Base-by-base conservation (phyloP, 2,329 filamentous ascomycete species). In the Aspergillus intermedius region DNA sequence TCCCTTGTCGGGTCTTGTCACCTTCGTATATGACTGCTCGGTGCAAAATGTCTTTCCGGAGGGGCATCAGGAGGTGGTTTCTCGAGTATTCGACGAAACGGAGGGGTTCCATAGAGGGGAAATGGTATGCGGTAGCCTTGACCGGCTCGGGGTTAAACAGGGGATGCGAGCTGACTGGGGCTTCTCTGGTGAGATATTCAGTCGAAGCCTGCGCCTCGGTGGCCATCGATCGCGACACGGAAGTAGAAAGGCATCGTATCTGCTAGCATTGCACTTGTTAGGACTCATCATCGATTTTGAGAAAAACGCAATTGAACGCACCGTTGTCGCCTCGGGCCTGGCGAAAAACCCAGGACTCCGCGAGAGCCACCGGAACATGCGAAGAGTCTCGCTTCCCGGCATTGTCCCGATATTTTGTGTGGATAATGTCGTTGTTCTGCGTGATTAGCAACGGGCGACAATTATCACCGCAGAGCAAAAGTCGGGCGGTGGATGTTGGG, bases 11-110 rank as follows among this genome's bases (percentile, higher is more conserved):
- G 48, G 88, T 87, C 63, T 77, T 81, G 74, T 97, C 91, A 58
- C 88, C 93, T 74, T 98, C 93, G 77, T 86, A 97, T 59, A 95
- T 74, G 50, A 98, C 82, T 50, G 93, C 93, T 55, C 88, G 83
- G 74, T 98, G 91, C 47, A 98, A 83, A 56, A 98, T 83, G 69
- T 98, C 93, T 67, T 86, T 84, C 51, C 93, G 87, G 42, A 95
- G 79, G 2, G 93, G 93, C 30, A 97, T 81, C 64, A 87, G 76
- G 41, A 98, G 86, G 70, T 96, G 89, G 62, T 87, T 86, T 52
- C 83, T 76, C 37, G 87, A 84, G 76, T 91, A 97, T 61, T 81
- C 73, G 65, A 88, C 82, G 68, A 94, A 86, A 45, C 82, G 77
- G 44, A 83, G 75, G 21, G 93, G 93, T 70, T 96, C 90, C 71